Percentiles rank a stretch among this genome's conserved stretches.
These are phyloP conservation scores for Noccaea caerulescens DNA, from an alignment of 345 rosid genomes.

Conservation along the genomic window DNA sequence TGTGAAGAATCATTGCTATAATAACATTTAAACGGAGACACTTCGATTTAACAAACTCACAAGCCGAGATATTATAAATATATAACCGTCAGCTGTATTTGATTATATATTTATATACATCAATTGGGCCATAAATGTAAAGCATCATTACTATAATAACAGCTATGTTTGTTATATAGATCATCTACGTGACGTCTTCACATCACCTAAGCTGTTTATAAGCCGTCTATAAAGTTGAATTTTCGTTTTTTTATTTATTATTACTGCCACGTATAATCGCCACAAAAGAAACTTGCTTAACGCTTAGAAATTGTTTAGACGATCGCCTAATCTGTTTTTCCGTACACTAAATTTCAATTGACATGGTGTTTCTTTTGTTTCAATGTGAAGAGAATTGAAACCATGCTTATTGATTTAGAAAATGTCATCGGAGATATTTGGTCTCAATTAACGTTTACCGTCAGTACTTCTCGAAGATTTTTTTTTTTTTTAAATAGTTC, in stretches of 20 bases:
- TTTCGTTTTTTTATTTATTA: too few relatives aligned
- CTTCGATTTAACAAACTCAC: constrained; percentile 1
- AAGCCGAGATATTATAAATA: not conserved
- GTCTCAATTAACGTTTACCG: not conserved
- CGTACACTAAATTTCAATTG: not conserved
- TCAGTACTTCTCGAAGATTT: constrained; percentile 19
- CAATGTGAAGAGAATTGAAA: too few relatives aligned
- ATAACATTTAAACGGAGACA: not conserved
- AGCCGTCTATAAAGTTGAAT: too few relatives aligned
- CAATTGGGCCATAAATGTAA: too few relatives aligned
- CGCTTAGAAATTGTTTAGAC: not conserved
- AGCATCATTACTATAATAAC: too few relatives aligned
- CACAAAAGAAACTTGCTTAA: not conserved
- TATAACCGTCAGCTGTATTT: not conserved
- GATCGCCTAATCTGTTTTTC: not conserved
- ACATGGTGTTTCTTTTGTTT: not conserved
- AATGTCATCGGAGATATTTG: not conserved
- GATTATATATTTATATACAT: too few relatives aligned
- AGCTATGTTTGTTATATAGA: too few relatives aligned
- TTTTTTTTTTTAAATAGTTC: constrained; percentile 15
- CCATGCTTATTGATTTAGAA: not conserved
- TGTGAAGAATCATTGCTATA: constrained; percentile 1
- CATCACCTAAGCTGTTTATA: too few relatives aligned
- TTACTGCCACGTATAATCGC: too few relatives aligned
- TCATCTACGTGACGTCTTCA: too few relatives aligned